Evolutionary conservation across 768 basidiomycete genomes (phyloP).

Genomic region (Suillus discolor): DNA sequence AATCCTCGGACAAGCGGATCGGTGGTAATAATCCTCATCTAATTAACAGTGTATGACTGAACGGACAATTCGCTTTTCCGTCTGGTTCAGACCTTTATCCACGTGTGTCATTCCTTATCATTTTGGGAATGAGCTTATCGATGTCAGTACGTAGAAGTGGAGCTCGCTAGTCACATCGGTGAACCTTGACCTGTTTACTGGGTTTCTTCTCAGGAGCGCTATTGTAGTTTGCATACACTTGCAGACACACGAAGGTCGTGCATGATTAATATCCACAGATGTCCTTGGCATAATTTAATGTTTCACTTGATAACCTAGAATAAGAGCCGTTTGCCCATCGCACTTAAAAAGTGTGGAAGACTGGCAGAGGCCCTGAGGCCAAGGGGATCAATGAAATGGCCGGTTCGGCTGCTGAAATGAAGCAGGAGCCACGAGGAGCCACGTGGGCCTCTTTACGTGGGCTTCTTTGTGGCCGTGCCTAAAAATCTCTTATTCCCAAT

Average conservation of each 20-base stretch:
- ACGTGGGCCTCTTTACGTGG: slow-evolving; percentile 42
- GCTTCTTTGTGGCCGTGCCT: slow-evolving; percentile 31
- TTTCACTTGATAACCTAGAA: slow-evolving; percentile 2
- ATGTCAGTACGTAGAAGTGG: slow-evolving; percentile 13
- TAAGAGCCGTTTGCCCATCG: slow-evolving; percentile 7
- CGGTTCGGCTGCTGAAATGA: slow-evolving; percentile 14
- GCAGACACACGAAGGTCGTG: slow-evolving; percentile 12
- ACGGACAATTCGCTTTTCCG: slow-evolving; percentile 6
- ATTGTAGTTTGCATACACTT: slow-evolving; percentile 7
- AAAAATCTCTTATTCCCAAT: slow-evolving; percentile 37
- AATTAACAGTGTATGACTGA: slow-evolving; percentile 44
- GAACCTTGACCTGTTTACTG: slow-evolving; percentile 12
- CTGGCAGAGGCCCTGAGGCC: slow-evolving; percentile 2
- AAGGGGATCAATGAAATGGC: background rate
- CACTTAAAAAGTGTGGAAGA: slow-evolving; percentile 4
- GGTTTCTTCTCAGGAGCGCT: slow-evolving; percentile 4
- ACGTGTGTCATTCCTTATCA: slow-evolving; percentile 1
- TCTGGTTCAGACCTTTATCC: slow-evolving; percentile 5
- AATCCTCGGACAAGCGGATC: slow-evolving; percentile 5
- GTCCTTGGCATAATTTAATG: background rate
- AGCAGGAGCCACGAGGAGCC: slow-evolving; percentile 24
- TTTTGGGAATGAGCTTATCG: slow-evolving; percentile 10
- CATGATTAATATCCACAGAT: slow-evolving; percentile 10
- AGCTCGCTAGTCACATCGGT: slow-evolving; percentile 10
- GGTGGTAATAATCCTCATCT: slow-evolving; percentile 18